phyloP scores from a whole-genome alignment of 257 asterid species.

The Solanum ahanhuiri region DNA sequence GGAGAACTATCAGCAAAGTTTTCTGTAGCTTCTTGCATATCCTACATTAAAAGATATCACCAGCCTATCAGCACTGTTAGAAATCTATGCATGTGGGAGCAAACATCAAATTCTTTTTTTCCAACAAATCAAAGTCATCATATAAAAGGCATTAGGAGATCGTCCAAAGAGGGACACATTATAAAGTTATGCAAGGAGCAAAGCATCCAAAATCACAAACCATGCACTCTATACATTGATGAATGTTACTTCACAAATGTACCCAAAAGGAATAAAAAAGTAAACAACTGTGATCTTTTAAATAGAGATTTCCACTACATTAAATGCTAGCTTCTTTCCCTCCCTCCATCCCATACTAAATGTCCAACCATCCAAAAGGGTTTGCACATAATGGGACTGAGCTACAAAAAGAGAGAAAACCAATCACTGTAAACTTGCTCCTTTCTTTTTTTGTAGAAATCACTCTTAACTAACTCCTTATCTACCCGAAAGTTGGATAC shows the following conservation, averaged over 20 bases:
- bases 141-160: background rate
- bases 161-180: background rate
- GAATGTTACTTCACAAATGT: background rate
- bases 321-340: background rate
- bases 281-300: background rate
- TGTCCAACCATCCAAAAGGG: background rate
- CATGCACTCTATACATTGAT: background rate
- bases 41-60: slow-evolving; percentile 13
- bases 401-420: background rate
- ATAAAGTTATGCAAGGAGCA: background rate
- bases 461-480: background rate
- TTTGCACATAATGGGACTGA: background rate
- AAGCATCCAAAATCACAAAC: background rate
- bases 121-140: background rate
- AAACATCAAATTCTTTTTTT: background rate
- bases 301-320: background rate
- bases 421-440: background rate
- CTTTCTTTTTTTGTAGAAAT: background rate
- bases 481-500: background rate
- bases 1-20: slow-evolving; percentile 16
- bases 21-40: slow-evolving; percentile 21
- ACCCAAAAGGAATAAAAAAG: background rate
- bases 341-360: background rate
- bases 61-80: background rate
- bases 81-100: background rate